Percentiles rank a stretch among this genome's conserved stretches.
phyloP scores from a whole-genome alignment of 1,284 basidiomycete genomes.

The Sparassis latifolia region DNA sequence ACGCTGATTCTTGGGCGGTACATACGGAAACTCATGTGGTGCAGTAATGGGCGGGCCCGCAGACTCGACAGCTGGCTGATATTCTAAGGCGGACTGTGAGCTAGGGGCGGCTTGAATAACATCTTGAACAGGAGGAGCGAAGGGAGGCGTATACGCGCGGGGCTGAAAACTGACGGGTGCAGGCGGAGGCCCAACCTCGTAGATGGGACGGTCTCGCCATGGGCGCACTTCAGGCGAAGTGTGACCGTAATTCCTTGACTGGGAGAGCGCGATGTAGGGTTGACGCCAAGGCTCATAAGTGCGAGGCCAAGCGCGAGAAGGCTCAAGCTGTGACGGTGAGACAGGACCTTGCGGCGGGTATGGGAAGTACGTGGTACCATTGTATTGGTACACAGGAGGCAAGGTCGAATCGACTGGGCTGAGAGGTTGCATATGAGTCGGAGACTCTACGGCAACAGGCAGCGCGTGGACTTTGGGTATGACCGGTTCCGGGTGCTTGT shows the following conservation, averaged over 20 bases:
- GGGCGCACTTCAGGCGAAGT: background rate
- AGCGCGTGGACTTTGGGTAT: conserved; percentile 16
- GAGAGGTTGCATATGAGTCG: conserved; percentile 6
- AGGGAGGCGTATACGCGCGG: background rate
- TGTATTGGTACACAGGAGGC: conserved; percentile 13
- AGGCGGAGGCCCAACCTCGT: background rate
- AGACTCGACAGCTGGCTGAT: background rate
- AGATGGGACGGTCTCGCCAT: conserved; percentile 1
- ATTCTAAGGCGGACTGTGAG: background rate
- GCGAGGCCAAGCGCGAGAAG: background rate
- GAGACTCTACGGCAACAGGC: conserved; percentile 9
- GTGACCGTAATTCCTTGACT: background rate
- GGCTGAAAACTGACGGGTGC: background rate
- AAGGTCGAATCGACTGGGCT: conserved; percentile 11
- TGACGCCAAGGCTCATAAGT: background rate
- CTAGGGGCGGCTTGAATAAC: background rate
- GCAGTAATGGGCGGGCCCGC: background rate
- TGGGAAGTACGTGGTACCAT: conserved; percentile 21
- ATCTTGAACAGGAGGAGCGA: too few relatives aligned
- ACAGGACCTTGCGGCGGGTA: background rate
- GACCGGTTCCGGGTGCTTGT: conserved; percentile 27
- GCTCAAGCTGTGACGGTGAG: background rate
- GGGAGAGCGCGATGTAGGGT: background rate
- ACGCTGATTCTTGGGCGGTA: conserved; percentile 16
- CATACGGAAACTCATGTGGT: conserved; percentile 21